Evolutionary conservation across 2,329 filamentous ascomycete genomes (phyloP).

Genomic region (Aspergillus fructus): DNA sequence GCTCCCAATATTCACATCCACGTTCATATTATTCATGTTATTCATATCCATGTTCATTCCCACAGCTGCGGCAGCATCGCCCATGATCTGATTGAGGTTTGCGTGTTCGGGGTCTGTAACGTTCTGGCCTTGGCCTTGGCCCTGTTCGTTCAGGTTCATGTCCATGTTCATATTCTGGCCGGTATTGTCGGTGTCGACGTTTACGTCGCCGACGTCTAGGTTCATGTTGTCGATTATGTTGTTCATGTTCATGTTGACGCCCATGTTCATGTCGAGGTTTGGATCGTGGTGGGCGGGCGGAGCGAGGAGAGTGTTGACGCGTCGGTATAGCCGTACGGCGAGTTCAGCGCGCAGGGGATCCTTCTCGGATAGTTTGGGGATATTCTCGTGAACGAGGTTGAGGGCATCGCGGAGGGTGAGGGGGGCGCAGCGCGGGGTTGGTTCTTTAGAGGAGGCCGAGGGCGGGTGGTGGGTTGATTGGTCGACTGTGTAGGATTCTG

Average conservation of each 20-base stretch:
- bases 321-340: constrained; percentile 46
- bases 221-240: constrained; percentile 46
- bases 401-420: constrained; percentile 45
- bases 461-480: constrained; percentile 33
- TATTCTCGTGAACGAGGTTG: constrained; percentile 36
- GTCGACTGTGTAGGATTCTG: constrained; percentile 41
- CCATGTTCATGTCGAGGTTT: not conserved
- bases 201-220: constrained; percentile 28
- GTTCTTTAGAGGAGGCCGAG: constrained; percentile 32
- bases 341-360: constrained; percentile 46
- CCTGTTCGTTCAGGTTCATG: not conserved
- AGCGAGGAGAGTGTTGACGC: constrained; percentile 42
- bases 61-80: constrained; percentile 37
- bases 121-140: not conserved
- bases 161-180: not conserved
- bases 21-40: not conserved
- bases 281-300: constrained; percentile 28
- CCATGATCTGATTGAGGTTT: constrained; percentile 41
- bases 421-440: constrained; percentile 32
- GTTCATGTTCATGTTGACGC: constrained; percentile 21
- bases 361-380: constrained; percentile 43
- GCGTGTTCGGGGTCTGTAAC: constrained; percentile 14
- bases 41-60: constrained; percentile 26
- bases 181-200: constrained; percentile 23
- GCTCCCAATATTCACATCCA: constrained; percentile 22